A percentile compares a stretch with the other conserved stretches of the same genome.
These are phyloP conservation scores for Penicillium sp. DNA, from an alignment of 2,329 filamentous ascomycete genomes.

Conservation along the genomic window DNA sequence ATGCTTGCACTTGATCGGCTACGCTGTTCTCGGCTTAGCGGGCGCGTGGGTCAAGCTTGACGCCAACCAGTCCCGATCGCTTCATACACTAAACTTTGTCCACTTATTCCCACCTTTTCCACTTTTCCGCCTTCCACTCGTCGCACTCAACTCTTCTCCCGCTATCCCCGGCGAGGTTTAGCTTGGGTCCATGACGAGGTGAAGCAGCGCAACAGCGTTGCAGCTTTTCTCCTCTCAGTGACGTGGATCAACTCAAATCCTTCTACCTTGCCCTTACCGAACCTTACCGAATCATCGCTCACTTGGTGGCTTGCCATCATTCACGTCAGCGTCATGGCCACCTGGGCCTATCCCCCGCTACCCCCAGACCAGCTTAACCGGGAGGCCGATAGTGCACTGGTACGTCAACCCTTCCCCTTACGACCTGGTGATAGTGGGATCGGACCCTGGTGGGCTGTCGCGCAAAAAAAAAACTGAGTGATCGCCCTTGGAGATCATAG, in stretches of 20 bases:
- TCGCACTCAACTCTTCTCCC: constrained; percentile 2
- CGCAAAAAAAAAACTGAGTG: constrained; percentile 1
- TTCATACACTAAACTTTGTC: too few species aligned
- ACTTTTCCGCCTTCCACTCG: too few species aligned
- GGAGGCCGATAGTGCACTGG: constrained; percentile 55
- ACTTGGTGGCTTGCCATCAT: too few species aligned
- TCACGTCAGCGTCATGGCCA: constrained; percentile 50
- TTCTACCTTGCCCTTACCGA: constrained; percentile 15
- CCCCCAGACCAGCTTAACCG: constrained; percentile 49
- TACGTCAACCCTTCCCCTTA: constrained; percentile 32
- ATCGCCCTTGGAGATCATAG: constrained; percentile 8
- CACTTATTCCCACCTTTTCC: too few species aligned
- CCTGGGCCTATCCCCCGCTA: constrained; percentile 60
- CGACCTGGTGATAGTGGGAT: constrained; percentile 10
- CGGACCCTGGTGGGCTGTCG: constrained; percentile 13
- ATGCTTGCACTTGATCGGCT: constrained; percentile 28
- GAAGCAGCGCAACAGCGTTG: constrained; percentile 29
- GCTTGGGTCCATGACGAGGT: constrained; percentile 34
- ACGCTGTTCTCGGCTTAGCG: constrained; percentile 23
- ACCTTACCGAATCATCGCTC: too few species aligned
- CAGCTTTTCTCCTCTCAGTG: constrained; percentile 25
- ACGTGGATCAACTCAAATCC: constrained; percentile 25
- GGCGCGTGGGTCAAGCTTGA: too few species aligned
- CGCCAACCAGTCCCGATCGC: too few species aligned
- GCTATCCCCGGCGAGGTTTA: constrained; percentile 22